phyloP scores from a whole-genome alignment of 2,329 filamentous ascomycete species.

The Cercospora sp. region DNA sequence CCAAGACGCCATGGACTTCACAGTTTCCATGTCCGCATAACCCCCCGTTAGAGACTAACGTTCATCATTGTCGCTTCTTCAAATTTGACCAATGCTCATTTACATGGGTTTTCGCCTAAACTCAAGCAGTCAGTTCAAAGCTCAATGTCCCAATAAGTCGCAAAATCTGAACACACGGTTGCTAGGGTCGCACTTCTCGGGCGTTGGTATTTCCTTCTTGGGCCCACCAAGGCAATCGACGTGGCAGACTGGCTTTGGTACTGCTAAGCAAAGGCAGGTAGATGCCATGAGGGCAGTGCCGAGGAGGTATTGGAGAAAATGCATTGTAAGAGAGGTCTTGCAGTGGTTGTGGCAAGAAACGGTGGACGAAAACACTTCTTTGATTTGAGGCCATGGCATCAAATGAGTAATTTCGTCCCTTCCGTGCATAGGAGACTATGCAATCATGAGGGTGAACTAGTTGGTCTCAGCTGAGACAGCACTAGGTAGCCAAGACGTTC shows the following conservation, averaged over 20 bases:
- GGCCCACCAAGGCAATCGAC: not conserved
- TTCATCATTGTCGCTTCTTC: not conserved
- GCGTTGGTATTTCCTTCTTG: not conserved
- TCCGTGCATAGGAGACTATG: not conserved
- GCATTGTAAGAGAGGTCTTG: not conserved
- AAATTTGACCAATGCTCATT: not conserved
- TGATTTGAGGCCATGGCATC: not conserved
- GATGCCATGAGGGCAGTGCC: not conserved
- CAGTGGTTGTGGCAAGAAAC: not conserved
- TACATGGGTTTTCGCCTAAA: not conserved
- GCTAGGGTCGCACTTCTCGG: not conserved
- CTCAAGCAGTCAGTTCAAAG: not conserved
- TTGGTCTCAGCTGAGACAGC: not conserved
- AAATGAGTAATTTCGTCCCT: not conserved
- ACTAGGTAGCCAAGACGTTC: not conserved
- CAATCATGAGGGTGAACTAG: not conserved
- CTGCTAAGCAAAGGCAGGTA: not conserved
- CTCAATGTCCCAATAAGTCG: not conserved
- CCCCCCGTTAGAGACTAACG: not conserved
- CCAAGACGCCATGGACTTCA: not conserved
- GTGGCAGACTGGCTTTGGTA: not conserved
- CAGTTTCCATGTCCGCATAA: not conserved
- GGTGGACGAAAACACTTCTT: not conserved
- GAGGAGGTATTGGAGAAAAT: not conserved
- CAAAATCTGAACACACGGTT: not conserved